Evolutionary conservation across 148 eudicot genomes (phyloP).

Genomic region (Vaccinium macrocarpon): DNA sequence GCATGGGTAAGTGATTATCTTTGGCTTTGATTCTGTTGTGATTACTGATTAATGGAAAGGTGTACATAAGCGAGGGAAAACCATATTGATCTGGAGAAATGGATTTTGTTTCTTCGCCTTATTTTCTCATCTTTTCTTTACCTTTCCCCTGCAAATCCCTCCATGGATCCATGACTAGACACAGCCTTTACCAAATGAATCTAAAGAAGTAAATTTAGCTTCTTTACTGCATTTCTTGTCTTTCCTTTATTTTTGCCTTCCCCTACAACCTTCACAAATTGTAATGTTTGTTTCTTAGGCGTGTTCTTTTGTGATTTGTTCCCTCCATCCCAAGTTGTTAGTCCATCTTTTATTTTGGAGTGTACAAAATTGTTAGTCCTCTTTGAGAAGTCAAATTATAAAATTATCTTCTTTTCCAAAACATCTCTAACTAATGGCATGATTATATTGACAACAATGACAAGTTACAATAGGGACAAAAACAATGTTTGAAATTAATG

Average conservation of each 20-base stretch:
- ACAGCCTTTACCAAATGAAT: no score
- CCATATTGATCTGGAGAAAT: conserved; percentile 8
- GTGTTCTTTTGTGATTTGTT: background rate
- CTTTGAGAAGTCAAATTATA: background rate
- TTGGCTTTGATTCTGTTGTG: background rate
- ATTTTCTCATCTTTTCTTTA: no score
- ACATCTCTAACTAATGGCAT: no score
- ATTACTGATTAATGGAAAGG: background rate
- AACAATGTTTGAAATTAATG: conserved; percentile 36
- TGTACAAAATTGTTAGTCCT: background rate
- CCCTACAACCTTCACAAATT: no score
- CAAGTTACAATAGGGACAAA: conserved; percentile 17
- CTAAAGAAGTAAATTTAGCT: background rate
- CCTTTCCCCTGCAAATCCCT: background rate
- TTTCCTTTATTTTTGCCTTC: no score
- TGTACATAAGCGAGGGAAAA: background rate
- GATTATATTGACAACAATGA: no score
- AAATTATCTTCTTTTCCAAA: no score
- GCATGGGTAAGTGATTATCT: conserved; percentile 76
- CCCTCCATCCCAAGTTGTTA: background rate
- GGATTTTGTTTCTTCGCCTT: conserved; percentile 41
- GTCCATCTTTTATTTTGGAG: background rate
- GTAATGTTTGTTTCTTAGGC: no score
- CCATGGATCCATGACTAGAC: no score
- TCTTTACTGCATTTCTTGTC: no score